Base-by-base conservation (phyloP, 1,284 basidiomycete species). In the Ustilago sp. region DNA sequence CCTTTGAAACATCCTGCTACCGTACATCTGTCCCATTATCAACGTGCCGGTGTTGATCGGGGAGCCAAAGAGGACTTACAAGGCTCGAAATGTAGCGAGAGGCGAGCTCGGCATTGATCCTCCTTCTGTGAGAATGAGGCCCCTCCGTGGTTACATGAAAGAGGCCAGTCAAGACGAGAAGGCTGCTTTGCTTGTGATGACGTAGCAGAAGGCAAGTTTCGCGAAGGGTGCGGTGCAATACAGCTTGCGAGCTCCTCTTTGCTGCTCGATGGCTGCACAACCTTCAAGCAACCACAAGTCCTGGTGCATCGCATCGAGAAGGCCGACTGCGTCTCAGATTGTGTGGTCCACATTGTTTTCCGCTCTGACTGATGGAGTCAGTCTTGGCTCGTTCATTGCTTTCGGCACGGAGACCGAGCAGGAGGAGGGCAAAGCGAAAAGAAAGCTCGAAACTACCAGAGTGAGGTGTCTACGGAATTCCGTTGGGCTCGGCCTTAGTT, bases 401-500 rank as follows among this genome's bases (percentile, higher is more conserved):
- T 45, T 13, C 43, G n/a, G 43, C 8, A 9, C 43, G 43, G 43
- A 45, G 43, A 13, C 43, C 9, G 12, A 41, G 23, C 23, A 41
- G 15, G 12, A 41, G 39, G 17, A 17, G 17, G 39, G 39, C 13
- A 41, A 45, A 45, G 43, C 43, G 43, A 45, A 19, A 11, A 34
- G 39, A 13, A 56, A 43, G 39, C 31, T 19, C 3, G 17, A 34
- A 43, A 48, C 41, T 31, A n/a, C 15, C 45, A 28, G 38, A n/a
- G 51, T 19, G 36, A 34, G 38, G 8, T 12, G 23, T 28, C 13
- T 52, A 50, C 69, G 69, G 70, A 61, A 63, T 39, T 64, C 64
- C 64, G 70, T 63, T 17, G 64, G 32, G 70, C 64, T 73, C 64
- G 70, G 64, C 70, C 57, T n/a, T n/a, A n/a, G n/a, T n/a, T n/a